Conservation (phyloP, 1,139 yeast genomes). For the Candida gigantensis region DNA sequence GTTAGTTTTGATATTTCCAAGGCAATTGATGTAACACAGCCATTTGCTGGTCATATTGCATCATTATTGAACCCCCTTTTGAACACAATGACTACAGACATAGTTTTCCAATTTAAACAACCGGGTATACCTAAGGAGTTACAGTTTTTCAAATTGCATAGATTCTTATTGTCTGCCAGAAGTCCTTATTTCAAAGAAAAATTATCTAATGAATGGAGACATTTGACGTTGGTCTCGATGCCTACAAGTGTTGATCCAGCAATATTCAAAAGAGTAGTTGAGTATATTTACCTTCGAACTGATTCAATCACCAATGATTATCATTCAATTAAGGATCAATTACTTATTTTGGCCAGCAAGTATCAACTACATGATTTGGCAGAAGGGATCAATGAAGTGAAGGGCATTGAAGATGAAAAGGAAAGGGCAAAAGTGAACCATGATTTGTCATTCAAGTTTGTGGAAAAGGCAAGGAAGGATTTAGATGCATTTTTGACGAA, state of each 20-base stretch:
- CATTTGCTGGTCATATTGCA: constrained; percentile 71
- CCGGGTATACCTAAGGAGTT: constrained; percentile 8
- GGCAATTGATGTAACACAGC: constrained; percentile 67
- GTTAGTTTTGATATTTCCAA: constrained; percentile 67
- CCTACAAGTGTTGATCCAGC: constrained; percentile 21
- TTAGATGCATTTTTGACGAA: constrained; percentile 40
- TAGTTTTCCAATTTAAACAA: constrained; percentile 30
- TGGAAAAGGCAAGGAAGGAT: constrained; percentile 50
- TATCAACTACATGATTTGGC: constrained; percentile 39
- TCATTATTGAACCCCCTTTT: constrained; percentile 38
- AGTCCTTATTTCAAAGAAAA: constrained; percentile 29
- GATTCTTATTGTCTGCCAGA: constrained; percentile 45
- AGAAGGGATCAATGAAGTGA: constrained; percentile 26
- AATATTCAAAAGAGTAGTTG: constrained; percentile 42
- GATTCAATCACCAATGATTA: constrained; percentile 26
- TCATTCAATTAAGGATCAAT: constrained; percentile 26
- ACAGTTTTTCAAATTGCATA: constrained; percentile 30
- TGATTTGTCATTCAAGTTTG: constrained; percentile 44
- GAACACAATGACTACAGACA: constrained; percentile 37
- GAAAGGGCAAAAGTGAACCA: constrained; percentile 45
- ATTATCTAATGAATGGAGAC: constrained; percentile 28
- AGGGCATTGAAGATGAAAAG: constrained; percentile 17
- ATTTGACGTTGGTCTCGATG: constrained; percentile 23
- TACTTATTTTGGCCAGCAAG: constrained; percentile 34
- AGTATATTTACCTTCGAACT: constrained; percentile 53